Evolutionary conservation across 805 yeast genomes (phyloP).

Genomic region (Saccharomyces kudriavzevii): DNA sequence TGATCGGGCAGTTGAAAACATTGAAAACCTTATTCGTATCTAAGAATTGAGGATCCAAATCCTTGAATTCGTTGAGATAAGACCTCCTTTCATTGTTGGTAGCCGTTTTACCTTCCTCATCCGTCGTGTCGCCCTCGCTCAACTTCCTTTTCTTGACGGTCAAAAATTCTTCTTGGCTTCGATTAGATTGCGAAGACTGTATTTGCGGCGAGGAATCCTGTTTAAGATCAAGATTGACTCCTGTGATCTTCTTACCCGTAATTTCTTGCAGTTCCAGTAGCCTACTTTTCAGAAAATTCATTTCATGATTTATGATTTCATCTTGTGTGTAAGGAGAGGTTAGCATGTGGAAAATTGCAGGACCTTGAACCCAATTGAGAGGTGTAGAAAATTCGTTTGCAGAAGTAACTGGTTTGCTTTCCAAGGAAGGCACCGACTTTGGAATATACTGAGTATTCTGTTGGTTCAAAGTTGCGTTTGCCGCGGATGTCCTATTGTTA

Average conservation of each 20-base stretch:
- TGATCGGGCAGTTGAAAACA: slow-evolving; percentile 6
- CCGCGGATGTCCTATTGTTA: background rate
- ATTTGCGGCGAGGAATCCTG: background rate
- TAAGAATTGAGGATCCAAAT: slow-evolving; percentile 24
- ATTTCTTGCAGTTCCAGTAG: slow-evolving; percentile 24
- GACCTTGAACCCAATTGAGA: slow-evolving; percentile 27
- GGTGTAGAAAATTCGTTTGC: slow-evolving; percentile 11
- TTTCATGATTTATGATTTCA: slow-evolving; percentile 22
- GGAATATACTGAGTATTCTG: slow-evolving; percentile 18
- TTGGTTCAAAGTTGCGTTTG: slow-evolving; percentile 1
- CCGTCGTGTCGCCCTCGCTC: background rate
- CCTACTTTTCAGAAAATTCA: slow-evolving; percentile 22
- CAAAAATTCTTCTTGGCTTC: background rate
- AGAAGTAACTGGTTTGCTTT: slow-evolving; percentile 18
- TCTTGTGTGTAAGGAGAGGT: slow-evolving; percentile 19
- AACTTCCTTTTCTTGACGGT: background rate
- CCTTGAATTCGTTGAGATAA: slow-evolving; percentile 18
- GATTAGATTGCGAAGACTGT: background rate
- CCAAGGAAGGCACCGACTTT: slow-evolving; percentile 17
- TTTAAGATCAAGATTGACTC: slow-evolving; percentile 10
- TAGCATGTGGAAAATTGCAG: slow-evolving; percentile 24
- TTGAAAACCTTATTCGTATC: slow-evolving; percentile 18
- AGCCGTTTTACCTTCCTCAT: background rate
- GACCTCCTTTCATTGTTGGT: background rate
- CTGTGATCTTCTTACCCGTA: slow-evolving; percentile 20